Percentiles rank a stretch among this genome's conserved stretches.
These are phyloP conservation scores for Agastache rugosa DNA, from an alignment of 257 asterid genomes.

Conservation along the genomic window DNA sequence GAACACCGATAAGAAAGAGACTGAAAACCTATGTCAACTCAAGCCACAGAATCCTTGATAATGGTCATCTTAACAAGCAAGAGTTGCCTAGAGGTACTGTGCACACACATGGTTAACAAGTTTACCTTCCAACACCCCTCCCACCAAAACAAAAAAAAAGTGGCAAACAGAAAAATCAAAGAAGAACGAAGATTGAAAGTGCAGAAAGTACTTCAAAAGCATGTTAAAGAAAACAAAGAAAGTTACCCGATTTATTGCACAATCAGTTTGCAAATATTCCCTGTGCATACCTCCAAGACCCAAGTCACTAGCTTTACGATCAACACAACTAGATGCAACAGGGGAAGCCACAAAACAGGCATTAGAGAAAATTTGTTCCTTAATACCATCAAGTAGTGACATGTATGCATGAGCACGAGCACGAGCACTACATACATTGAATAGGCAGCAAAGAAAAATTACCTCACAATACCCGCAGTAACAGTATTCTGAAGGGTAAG, in stretches of 20 bases:
- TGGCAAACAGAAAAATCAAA: background rate
- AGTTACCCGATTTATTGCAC: constrained; percentile 81
- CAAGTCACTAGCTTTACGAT: constrained; percentile 93
- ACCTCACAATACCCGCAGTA: constrained; percentile 96
- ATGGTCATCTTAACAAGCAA: background rate
- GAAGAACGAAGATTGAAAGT: background rate
- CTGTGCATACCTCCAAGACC: constrained; percentile 90
- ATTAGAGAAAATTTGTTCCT: constrained; percentile 21
- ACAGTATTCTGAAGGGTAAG: constrained; percentile 86
- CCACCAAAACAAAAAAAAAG: background rate
- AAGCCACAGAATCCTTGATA: constrained; percentile 16
- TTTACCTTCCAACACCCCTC: background rate
- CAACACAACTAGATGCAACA: constrained; percentile 67
- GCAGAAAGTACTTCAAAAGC: background rate
- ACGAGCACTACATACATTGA: constrained; percentile 14
- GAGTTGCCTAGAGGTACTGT: background rate
- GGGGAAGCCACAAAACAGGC: constrained; percentile 31
- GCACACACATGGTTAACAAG: background rate
- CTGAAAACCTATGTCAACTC: background rate
- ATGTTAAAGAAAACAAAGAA: constrained; percentile 22
- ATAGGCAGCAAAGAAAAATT: constrained; percentile 33
- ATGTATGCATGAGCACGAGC: constrained; percentile 11
- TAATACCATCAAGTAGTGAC: constrained; percentile 12
- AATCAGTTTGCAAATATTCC: constrained; percentile 91
- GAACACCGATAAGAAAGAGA: constrained; percentile 12